Conservation (phyloP, 257 asterid species). For the Lycium ferocissimum region DNA sequence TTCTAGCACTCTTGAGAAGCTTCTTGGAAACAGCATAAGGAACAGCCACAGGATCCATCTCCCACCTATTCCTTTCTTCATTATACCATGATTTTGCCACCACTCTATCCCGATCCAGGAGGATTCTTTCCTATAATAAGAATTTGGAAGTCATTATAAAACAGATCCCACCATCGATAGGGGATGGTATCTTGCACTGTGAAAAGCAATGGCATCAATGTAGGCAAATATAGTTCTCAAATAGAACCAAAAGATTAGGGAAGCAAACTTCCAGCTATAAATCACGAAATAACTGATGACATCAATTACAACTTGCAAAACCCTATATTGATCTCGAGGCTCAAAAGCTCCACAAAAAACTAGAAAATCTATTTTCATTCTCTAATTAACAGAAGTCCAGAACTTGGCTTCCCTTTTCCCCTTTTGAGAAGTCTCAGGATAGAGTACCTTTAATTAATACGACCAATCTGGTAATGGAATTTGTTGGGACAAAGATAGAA, state of each 20-base stretch:
- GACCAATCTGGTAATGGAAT: neutral
- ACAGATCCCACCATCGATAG: neutral
- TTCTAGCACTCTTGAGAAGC: conserved; percentile 85
- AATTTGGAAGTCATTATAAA: conserved; percentile 25
- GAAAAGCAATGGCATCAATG: conserved; percentile 2
- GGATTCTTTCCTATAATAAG: conserved; percentile 68
- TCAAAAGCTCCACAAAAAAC: neutral
- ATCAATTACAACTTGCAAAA: neutral
- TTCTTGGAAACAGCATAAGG: conserved; percentile 90
- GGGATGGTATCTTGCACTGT: neutral
- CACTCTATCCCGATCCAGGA: conserved; percentile 93
- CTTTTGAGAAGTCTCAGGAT: neutral
- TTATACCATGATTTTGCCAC: conserved; percentile 85
- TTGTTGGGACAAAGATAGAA: neutral
- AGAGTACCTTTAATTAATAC: neutral
- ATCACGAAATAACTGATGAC: neutral
- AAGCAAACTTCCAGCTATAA: neutral
- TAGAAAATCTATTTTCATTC: neutral
- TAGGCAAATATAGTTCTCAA: neutral
- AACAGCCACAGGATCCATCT: conserved; percentile 90
- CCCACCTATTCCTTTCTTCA: conserved; percentile 87
- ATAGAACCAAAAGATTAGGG: neutral
- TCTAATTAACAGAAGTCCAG: neutral
- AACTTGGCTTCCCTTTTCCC: neutral
- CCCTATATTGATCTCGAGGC: neutral